Conservation (phyloP, 2,329 filamentous ascomycete species). For the Fusarium abutilonis region DNA sequence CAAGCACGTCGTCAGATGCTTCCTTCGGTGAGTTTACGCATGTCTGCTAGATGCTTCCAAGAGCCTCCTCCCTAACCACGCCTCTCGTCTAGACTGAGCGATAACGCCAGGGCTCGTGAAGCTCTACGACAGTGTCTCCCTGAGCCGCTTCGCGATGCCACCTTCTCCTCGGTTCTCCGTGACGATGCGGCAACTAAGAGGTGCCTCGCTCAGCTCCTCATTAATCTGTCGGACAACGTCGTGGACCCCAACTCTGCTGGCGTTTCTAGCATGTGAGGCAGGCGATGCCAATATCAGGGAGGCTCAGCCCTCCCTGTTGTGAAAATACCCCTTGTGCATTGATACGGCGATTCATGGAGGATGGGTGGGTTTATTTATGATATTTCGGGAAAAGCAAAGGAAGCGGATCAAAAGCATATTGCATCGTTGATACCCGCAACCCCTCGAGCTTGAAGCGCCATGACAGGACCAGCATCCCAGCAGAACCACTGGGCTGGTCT, state of each 20-base stretch:
- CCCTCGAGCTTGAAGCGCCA: constrained; percentile 38
- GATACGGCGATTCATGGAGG: constrained; percentile 45
- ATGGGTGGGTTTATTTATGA: constrained; percentile 44
- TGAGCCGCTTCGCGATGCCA: constrained; percentile 97
- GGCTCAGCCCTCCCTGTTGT: constrained; percentile 33
- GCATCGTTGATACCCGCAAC: constrained; percentile 48
- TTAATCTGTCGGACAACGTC: constrained; percentile 93
- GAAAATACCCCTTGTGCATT: constrained; percentile 46
- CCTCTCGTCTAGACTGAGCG: constrained; percentile 73
- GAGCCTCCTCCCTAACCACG: constrained; percentile 18
- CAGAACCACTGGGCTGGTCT: constrained; percentile 22
- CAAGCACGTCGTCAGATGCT: constrained; percentile 98
- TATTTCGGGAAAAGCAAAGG: constrained; percentile 47
- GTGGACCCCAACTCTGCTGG: constrained; percentile 58
- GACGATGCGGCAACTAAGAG: constrained; percentile 98
- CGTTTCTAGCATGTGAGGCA: constrained; percentile 49
- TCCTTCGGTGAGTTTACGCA: constrained; percentile 81
- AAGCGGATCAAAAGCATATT: constrained; percentile 48
- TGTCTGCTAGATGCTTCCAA: neutral
- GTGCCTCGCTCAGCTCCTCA: constrained; percentile 94
- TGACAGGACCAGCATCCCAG: constrained; percentile 18
- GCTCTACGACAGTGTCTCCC: constrained; percentile 95
- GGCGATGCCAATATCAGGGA: constrained; percentile 26
- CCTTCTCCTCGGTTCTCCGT: constrained; percentile 93
- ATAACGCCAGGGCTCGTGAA: constrained; percentile 95